A percentile compares a stretch with the other conserved stretches of the same genome.
phyloP scores from a whole-genome alignment of 73 alveolate species.

The Loxodes magnus region DNA sequence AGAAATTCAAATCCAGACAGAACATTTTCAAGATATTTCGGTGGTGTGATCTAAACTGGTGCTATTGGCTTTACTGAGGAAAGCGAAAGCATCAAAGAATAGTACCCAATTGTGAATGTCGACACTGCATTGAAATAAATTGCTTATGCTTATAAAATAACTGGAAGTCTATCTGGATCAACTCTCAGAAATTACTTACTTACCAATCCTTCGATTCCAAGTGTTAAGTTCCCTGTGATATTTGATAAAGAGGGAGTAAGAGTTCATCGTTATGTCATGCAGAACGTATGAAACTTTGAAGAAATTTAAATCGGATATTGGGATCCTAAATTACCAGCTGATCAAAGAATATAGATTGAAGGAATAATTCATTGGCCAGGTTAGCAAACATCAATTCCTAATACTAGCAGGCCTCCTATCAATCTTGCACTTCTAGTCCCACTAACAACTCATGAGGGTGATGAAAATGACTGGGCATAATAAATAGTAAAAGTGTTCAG shows the following conservation, averaged over 20 bases:
- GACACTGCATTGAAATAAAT: neutral
- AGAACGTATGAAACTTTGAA: slow-evolving; percentile 1
- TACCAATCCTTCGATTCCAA: slow-evolving; percentile 3
- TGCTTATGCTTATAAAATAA: neutral
- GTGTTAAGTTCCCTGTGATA: neutral
- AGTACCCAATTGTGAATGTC: neutral
- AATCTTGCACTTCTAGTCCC: slow-evolving; percentile 7
- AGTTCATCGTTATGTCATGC: neutral
- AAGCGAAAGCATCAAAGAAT: neutral
- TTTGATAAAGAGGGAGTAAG: slow-evolving; percentile 1
- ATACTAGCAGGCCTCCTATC: slow-evolving; percentile 3
- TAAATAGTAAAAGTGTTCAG: neutral
- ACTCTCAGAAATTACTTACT: neutral
- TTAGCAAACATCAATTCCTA: slow-evolving; percentile 1
- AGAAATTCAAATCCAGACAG: neutral
- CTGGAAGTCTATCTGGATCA: neutral
- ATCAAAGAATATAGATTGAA: neutral
- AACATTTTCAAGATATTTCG: neutral
- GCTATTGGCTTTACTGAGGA: slow-evolving; percentile 7
- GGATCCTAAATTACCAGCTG: neutral
- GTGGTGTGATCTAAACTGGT: slow-evolving; percentile 7
- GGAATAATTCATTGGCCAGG: slow-evolving; percentile 10
- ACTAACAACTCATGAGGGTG: neutral
- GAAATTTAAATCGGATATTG: slow-evolving; percentile 2
- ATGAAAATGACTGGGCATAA: neutral